These are phyloP conservation scores for Lathyrus oleraceus DNA, from an alignment of 306 rosid species.

Conservation along the genomic window DNA sequence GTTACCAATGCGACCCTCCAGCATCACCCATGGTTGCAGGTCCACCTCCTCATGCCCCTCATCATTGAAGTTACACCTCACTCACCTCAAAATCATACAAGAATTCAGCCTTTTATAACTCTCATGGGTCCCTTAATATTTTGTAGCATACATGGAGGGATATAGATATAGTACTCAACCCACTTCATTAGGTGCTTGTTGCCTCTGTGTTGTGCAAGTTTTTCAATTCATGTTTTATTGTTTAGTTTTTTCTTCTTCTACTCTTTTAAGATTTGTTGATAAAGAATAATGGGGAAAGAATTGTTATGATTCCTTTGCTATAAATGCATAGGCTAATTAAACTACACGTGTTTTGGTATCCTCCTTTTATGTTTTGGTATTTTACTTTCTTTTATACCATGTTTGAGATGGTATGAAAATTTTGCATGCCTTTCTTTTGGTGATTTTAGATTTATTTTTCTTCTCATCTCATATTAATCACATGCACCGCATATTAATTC, in stretches of 20 bases:
- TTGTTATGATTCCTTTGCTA: slow-evolving; percentile 58
- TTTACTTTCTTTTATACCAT: neutral
- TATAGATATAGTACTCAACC: slow-evolving; percentile 46
- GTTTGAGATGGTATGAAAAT: slow-evolving; percentile 31
- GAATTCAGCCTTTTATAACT: slow-evolving; percentile 11
- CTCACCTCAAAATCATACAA: neutral
- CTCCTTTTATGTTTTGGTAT: slow-evolving; percentile 17
- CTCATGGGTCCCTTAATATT: slow-evolving; percentile 35
- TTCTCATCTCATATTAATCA: too few relatives aligned
- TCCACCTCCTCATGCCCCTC: too few relatives aligned
- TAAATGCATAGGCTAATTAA: slow-evolving; percentile 49
- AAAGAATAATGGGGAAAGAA: slow-evolving; percentile 51
- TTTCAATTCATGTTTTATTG: slow-evolving; percentile 3
- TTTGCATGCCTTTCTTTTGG: too few relatives aligned
- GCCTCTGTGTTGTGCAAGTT: slow-evolving; percentile 33
- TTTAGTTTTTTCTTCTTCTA: slow-evolving; percentile 25
- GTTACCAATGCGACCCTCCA: too few relatives aligned
- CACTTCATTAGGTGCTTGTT: slow-evolving; percentile 50
- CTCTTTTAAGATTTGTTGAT: slow-evolving; percentile 38
- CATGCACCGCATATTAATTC: too few relatives aligned
- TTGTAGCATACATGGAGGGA: slow-evolving; percentile 71
- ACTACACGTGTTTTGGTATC: slow-evolving; percentile 39
- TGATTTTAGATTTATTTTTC: too few relatives aligned
- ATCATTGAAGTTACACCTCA: too few relatives aligned
- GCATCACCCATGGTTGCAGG: too few relatives aligned